Evolutionary conservation across 1,284 basidiomycete species (phyloP).

Genomic region (Irpex sp.): DNA sequence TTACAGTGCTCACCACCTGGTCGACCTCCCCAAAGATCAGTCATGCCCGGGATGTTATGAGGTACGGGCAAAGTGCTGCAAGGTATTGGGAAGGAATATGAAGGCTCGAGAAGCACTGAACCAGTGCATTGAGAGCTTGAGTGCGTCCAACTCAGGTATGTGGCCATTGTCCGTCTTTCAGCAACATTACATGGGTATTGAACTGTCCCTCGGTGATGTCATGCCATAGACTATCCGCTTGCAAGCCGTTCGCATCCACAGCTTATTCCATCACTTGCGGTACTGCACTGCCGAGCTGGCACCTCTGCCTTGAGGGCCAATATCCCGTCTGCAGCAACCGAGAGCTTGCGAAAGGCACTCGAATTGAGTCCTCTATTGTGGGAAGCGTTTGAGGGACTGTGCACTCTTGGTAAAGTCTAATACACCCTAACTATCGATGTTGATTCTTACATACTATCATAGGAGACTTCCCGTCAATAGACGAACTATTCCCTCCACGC

Average conservation of each 20-base stretch:
- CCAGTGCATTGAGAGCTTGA: conserved; percentile 48
- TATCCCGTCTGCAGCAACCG: conserved; percentile 65
- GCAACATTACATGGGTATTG: conserved; percentile 11
- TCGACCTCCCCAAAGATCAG: conserved; percentile 53
- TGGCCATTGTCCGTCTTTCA: conserved; percentile 16
- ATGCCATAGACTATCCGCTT: conserved; percentile 42
- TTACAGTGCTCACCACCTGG: conserved; percentile 74
- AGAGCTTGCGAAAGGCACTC: conserved; percentile 73
- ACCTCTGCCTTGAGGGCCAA: conserved; percentile 72
- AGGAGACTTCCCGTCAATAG: conserved; percentile 68
- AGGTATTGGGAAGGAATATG: conserved; percentile 64
- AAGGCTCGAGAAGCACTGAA: conserved; percentile 72
- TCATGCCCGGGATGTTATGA: conserved; percentile 76
- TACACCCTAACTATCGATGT: not conserved
- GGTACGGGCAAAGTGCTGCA: conserved; percentile 77
- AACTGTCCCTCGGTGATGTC: conserved; percentile 16
- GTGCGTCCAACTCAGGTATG: conserved; percentile 48
- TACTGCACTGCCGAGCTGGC: conserved; percentile 67
- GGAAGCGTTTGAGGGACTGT: conserved; percentile 93
- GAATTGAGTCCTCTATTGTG: conserved; percentile 79
- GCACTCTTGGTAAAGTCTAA: conserved; percentile 64
- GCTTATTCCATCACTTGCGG: conserved; percentile 59
- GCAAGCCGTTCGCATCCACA: conserved; percentile 43
- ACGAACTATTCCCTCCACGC: conserved; percentile 68
- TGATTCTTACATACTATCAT: conserved; percentile 17